Evolutionary conservation across 2,329 filamentous ascomycete species (phyloP).

Genomic region (Stenocarpella maydis): DNA sequence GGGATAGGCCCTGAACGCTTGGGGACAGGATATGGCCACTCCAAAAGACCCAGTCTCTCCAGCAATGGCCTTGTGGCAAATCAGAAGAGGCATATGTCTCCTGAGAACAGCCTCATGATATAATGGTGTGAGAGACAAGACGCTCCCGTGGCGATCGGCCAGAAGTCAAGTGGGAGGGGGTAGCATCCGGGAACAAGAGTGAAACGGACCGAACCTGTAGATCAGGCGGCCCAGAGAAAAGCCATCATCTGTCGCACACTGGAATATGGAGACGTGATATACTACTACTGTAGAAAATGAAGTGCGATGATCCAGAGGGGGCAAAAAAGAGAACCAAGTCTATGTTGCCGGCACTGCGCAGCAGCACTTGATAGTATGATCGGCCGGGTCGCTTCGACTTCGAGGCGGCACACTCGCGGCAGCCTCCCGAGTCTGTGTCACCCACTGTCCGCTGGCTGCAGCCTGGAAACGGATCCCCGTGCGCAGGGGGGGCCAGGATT

Average conservation of each 20-base stretch:
- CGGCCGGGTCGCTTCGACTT: constrained; percentile 17
- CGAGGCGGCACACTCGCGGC: constrained; percentile 15
- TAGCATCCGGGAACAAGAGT: constrained; percentile 16
- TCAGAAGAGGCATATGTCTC: background rate
- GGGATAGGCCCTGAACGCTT: background rate
- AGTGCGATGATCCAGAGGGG: background rate
- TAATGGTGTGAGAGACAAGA: background rate
- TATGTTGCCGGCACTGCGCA: background rate
- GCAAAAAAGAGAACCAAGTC: background rate
- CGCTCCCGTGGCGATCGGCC: background rate
- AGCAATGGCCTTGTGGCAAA: background rate
- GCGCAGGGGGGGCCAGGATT: background rate
- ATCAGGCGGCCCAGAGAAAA: constrained; percentile 4
- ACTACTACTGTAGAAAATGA: background rate
- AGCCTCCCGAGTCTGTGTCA: constrained; percentile 22
- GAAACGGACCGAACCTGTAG: constrained; percentile 22
- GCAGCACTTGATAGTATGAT: background rate
- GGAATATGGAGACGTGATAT: background rate
- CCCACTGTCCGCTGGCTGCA: background rate
- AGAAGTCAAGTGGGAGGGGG: background rate
- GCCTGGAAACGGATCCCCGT: background rate
- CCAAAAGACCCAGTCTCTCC: background rate
- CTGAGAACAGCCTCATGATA: background rate
- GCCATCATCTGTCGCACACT: background rate
- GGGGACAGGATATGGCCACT: background rate